phyloP scores from a whole-genome alignment of 75 land plant species.

The Cryptomeria japonica region DNA sequence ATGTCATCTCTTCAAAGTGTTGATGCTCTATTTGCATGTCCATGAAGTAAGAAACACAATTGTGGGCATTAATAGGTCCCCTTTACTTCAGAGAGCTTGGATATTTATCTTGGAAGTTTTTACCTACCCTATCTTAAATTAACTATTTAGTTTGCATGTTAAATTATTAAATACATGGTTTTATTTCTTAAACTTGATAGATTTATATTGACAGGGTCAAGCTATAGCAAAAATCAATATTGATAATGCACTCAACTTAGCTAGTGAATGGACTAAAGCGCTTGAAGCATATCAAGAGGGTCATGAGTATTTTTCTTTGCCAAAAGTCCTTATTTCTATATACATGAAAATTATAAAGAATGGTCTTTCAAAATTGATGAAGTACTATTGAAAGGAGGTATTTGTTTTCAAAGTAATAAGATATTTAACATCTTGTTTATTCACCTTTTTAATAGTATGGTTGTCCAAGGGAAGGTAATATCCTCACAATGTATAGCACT shows the following conservation, averaged over 20 bases:
- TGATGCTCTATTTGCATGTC: not conserved
- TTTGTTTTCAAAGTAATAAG: not conserved
- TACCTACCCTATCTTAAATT: not conserved
- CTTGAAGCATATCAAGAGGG: constrained; percentile 81
- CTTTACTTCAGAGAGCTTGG: not conserved
- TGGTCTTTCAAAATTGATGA: not conserved
- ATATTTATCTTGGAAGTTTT: not conserved
- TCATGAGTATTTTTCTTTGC: constrained; percentile 50
- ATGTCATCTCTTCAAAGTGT: not conserved
- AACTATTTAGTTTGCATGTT: not conserved
- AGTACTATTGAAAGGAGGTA: not conserved
- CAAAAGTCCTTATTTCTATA: not conserved
- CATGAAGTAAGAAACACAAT: not conserved
- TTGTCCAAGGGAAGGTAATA: constrained; percentile 58
- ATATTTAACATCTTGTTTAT: not conserved
- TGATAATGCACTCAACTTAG: constrained; percentile 77
- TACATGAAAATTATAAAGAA: not conserved
- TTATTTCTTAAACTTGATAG: not conserved
- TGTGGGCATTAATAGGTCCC: not conserved
- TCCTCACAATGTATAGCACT: constrained; percentile 70
- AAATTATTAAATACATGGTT: not conserved
- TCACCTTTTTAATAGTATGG: constrained; percentile 52
- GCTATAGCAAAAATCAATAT: constrained; percentile 84
- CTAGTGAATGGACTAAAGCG: constrained; percentile 79
- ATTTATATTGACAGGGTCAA: constrained; percentile 68